Conservation (phyloP, 1,284 basidiomycete species). For the Anthracocystis walkeri region DNA sequence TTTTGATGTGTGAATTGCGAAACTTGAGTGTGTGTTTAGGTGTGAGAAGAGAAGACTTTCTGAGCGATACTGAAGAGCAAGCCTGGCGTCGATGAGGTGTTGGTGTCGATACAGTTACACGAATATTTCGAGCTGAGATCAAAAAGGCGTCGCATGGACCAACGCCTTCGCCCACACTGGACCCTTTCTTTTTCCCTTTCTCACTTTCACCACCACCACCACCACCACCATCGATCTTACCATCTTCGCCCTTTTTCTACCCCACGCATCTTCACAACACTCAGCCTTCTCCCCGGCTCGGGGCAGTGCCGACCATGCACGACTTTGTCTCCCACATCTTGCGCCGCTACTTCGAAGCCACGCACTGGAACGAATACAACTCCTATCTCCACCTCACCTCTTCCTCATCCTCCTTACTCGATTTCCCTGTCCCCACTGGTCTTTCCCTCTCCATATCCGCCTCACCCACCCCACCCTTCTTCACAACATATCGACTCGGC, state of each 20-base stretch:
- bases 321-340: slow-evolving; percentile 78
- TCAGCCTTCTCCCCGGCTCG: background rate
- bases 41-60: too few relatives aligned
- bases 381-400: slow-evolving; percentile 89
- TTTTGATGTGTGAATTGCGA: too few relatives aligned
- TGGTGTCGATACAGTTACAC: too few relatives aligned
- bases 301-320: slow-evolving; percentile 49
- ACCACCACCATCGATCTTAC: background rate
- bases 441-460: slow-evolving; percentile 86
- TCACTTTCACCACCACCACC: slow-evolving; percentile 6
- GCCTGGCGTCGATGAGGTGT: too few relatives aligned
- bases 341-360: slow-evolving; percentile 86
- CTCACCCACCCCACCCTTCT: slow-evolving; percentile 82
- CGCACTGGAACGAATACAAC: slow-evolving; percentile 96
- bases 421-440: slow-evolving; percentile 83
- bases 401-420: slow-evolving; percentile 79
- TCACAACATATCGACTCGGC: slow-evolving; percentile 91
- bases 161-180: background rate
- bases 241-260: background rate
- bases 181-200: slow-evolving; percentile 6
- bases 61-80: too few relatives aligned
- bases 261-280: background rate
- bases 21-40: too few relatives aligned
- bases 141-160: slow-evolving; percentile 10
- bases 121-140: too few relatives aligned